Percentiles rank a stretch among this genome's conserved stretches.
These are phyloP conservation scores for Mytilinidion resinicola DNA, from an alignment of 495 filamentous ascomycete species.

Conservation along the genomic window DNA sequence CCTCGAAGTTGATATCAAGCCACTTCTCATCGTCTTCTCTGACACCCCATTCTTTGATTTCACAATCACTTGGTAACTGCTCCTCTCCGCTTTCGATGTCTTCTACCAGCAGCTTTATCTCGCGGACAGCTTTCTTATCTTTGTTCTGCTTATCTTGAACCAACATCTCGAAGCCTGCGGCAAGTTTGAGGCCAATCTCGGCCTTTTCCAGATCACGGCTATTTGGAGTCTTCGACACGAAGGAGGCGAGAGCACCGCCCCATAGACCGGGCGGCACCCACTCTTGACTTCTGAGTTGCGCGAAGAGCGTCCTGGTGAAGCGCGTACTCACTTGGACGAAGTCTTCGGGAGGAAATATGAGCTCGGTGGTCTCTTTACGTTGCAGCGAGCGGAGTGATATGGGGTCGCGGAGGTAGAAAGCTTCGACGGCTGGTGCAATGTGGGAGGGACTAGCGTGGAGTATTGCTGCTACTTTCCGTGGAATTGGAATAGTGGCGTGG, in stretches of 20 bases:
- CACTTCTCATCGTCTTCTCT: constrained; percentile 79
- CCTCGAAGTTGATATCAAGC: constrained; percentile 85
- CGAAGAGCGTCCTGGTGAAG: constrained; percentile 85
- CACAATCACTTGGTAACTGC: constrained; percentile 61
- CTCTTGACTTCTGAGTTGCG: constrained; percentile 85
- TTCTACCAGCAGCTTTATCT: constrained; percentile 67
- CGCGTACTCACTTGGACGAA: constrained; percentile 68
- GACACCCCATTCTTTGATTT: constrained; percentile 63
- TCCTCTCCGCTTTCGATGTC: constrained; percentile 60
- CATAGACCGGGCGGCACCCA: constrained; percentile 56
- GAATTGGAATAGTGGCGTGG: constrained; percentile 62
- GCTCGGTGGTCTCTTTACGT: constrained; percentile 36
- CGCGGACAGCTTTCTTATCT: constrained; percentile 58
- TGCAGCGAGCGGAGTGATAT: constrained; percentile 64
- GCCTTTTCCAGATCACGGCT: constrained; percentile 34
- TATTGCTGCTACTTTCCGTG: constrained; percentile 75
- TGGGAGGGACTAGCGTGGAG: constrained; percentile 64
- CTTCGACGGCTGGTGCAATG: constrained; percentile 77
- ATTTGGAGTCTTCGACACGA: constrained; percentile 37
- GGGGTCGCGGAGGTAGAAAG: constrained; percentile 89
- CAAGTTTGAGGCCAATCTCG: constrained; percentile 82
- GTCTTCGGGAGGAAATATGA: constrained; percentile 66
- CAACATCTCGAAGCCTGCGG: constrained; percentile 89
- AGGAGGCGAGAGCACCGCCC: constrained; percentile 34
- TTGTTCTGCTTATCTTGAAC: constrained; percentile 56